Base-by-base conservation (phyloP, 2,329 filamentous ascomycete genomes). In the Hymenoscyphus salicellus region DNA sequence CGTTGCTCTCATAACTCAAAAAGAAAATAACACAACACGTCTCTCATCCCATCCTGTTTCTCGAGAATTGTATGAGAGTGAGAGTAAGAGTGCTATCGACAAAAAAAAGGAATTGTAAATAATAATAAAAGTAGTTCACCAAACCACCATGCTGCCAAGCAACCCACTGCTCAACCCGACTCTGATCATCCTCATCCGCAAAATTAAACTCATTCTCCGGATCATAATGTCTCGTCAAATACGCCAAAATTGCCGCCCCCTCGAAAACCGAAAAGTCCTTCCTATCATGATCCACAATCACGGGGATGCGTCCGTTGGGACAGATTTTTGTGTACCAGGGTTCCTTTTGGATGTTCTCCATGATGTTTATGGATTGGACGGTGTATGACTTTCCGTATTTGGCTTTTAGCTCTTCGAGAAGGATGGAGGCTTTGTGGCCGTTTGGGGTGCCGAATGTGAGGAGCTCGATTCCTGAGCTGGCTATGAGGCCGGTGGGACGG, bases 201-300 rank as follows among this genome's bases (percentile, higher is more conserved):
- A 85, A 91, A 70, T 81, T 85, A 72, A 91, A 85, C 75, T 86
- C 88, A 78, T 89, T 75, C 62, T 91, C 85, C 0, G 80, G 79
- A 74, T 93, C 90, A 73, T 93, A 93, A 68, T 84, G 84, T n/a
- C 88, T 84, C 10, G 86, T 84, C 23, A 94, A 82, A 76, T 94
- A 94, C 65, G 85, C 81, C 72, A 93, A 82, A 72, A 93, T 93
- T 66, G 88, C 85, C 57, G 87, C 84, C 55, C 87, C 88, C 77
- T 95, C 91, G 72, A 93, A 94, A 32, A 94, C 86, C 55, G 83
- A 77, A 60, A 89, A 84, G 57, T 77, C 82, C 63, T 79, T 78
- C 66, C 85, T 82, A 75, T 89, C 85, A 69, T 90, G 87, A 77
- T 90, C 87, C 33, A 89, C 82, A 57, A 90, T 83, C 57, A 84